Evolutionary conservation across 805 yeast genomes (phyloP).

Genomic region (Vanderwaltozyma yarrowii): DNA sequence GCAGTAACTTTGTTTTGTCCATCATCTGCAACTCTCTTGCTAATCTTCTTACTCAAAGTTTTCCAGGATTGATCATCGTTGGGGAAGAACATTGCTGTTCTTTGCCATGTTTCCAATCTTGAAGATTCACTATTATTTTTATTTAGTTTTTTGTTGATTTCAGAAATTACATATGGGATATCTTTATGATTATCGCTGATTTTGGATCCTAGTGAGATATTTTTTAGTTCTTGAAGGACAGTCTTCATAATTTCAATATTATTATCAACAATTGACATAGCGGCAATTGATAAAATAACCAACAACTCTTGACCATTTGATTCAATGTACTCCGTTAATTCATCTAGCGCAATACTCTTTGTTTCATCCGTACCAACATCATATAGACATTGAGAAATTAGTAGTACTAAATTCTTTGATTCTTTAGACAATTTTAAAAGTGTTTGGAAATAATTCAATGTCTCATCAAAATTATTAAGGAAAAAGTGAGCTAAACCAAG

Average conservation of each 20-base stretch:
- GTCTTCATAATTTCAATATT: slow-evolving; percentile 45
- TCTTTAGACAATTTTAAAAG: slow-evolving; percentile 50
- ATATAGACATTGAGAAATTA: slow-evolving; percentile 71
- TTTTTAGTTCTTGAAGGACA: slow-evolving; percentile 54
- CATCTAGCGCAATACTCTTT: slow-evolving; percentile 75
- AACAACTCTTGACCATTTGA: slow-evolving; percentile 54
- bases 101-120: slow-evolving; percentile 41
- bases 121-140: slow-evolving; percentile 10
- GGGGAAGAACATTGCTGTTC: slow-evolving; percentile 68
- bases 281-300: slow-evolving; percentile 68
- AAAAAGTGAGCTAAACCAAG: slow-evolving; percentile 68
- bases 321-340: slow-evolving; percentile 56
- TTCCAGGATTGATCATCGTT: slow-evolving; percentile 60
- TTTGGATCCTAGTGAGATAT: slow-evolving; percentile 37
- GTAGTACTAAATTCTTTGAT: slow-evolving; percentile 55
- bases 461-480: slow-evolving; percentile 46
- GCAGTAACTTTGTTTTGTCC: slow-evolving; percentile 43
- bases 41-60: slow-evolving; percentile 43
- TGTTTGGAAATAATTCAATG: slow-evolving; percentile 56
- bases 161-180: slow-evolving; percentile 49
- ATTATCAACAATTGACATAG: slow-evolving; percentile 59
- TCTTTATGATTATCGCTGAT: slow-evolving; percentile 41
- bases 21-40: slow-evolving; percentile 47
- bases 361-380: slow-evolving; percentile 69
- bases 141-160: slow-evolving; percentile 37